Evolutionary conservation across 768 basidiomycete genomes (phyloP).

Genomic region (Boletus reticuloceps): DNA sequence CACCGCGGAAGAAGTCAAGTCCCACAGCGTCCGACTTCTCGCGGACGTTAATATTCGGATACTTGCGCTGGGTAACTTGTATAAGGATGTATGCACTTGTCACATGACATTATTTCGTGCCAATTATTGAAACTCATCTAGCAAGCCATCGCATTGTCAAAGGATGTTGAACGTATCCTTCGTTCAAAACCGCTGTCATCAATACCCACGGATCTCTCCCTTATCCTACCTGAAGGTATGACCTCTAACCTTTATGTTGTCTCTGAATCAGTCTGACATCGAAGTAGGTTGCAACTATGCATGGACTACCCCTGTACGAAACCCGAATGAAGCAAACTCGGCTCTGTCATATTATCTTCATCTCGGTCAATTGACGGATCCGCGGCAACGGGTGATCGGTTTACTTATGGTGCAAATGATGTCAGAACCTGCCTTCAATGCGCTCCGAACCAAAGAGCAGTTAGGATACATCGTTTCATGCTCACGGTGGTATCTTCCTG

Average conservation of each 20-base stretch:
- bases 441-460: constrained; percentile 91
- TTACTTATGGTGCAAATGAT: constrained; percentile 80
- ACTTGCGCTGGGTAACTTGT: constrained; percentile 81
- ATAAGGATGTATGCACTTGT: constrained; percentile 61
- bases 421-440: constrained; percentile 88
- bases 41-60: constrained; percentile 66
- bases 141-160: constrained; percentile 76
- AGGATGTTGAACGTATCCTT: constrained; percentile 68
- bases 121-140: constrained; percentile 28
- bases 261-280: constrained; percentile 10
- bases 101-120: background rate
- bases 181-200: constrained; percentile 43
- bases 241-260: background rate
- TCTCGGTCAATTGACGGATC: constrained; percentile 66
- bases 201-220: constrained; percentile 40
- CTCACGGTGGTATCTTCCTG: constrained; percentile 51
- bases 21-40: constrained; percentile 58
- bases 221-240: constrained; percentile 72
- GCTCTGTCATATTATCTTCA: constrained; percentile 84
- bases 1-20: constrained; percentile 65
- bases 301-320: constrained; percentile 66
- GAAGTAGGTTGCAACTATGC: constrained; percentile 64
- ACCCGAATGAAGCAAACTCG: constrained; percentile 85
- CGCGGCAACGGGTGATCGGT: constrained; percentile 60
- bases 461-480: constrained; percentile 88